phyloP scores from a whole-genome alignment of 2,329 filamentous ascomycete species.

The Blastomyces parvus region DNA sequence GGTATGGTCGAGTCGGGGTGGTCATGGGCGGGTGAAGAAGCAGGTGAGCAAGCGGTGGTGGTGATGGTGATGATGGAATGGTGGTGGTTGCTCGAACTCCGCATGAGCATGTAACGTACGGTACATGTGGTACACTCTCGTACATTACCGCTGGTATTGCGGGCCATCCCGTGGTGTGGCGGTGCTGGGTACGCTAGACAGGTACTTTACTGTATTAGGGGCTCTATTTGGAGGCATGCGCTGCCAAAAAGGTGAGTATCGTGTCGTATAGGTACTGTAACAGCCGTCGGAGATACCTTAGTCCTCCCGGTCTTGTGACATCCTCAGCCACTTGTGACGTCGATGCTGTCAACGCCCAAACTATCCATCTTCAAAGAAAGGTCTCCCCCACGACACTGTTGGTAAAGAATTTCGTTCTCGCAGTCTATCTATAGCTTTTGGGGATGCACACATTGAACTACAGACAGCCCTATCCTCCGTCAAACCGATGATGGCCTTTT shows the following conservation, averaged over 20 bases:
- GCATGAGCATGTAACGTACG: neutral
- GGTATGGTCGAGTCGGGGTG: neutral
- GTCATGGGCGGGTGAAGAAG: neutral
- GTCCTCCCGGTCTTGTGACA: neutral
- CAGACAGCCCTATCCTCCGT: neutral
- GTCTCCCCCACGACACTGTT: neutral
- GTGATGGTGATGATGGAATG: no score
- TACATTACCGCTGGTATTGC: neutral
- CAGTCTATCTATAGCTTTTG: neutral
- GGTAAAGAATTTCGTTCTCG: neutral
- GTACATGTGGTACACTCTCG: neutral
- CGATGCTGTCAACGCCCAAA: neutral
- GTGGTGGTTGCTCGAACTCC: neutral
- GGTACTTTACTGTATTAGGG: neutral
- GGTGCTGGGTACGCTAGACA: neutral
- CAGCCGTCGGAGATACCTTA: neutral
- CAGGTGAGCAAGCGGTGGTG: neutral
- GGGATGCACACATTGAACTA: neutral
- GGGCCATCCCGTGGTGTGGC: neutral
- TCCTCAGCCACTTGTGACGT: conserved; percentile 10
- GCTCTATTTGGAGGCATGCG: neutral
- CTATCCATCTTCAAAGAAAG: no score
- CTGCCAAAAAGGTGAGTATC: neutral
- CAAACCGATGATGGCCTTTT: conserved; percentile 4
- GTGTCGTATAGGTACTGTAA: neutral